phyloP scores from a whole-genome alignment of 2,329 filamentous ascomycete genomes.

The Xylariaceae sp. region DNA sequence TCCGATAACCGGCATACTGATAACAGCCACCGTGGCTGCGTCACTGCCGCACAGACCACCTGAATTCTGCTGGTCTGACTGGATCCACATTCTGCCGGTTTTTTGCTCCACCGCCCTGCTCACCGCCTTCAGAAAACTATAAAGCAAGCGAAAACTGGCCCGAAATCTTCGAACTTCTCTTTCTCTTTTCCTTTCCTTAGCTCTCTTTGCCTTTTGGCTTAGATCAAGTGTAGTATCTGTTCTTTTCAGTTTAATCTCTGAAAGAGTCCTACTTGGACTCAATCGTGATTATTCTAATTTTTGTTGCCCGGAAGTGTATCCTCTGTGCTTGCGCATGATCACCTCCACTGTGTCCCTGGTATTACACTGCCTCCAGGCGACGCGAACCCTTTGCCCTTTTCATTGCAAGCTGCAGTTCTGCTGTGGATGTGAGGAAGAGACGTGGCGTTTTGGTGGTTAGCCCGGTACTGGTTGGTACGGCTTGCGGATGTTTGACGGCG shows the following conservation, averaged over 20 bases:
- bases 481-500: too few relatives aligned
- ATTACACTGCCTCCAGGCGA: slow-evolving; percentile 70
- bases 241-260: slow-evolving; percentile 98
- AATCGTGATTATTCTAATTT: slow-evolving; percentile 81
- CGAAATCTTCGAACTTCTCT: slow-evolving; percentile 7
- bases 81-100: slow-evolving; percentile 5
- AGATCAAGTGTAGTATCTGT: slow-evolving; percentile 94
- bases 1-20: too few relatives aligned
- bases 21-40: too few relatives aligned
- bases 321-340: slow-evolving; percentile 70
- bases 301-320: slow-evolving; percentile 48
- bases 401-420: slow-evolving; percentile 51
- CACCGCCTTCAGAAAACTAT: too few relatives aligned
- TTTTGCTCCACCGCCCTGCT: slow-evolving; percentile 4
- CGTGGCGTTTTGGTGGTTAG: neutral
- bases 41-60: too few relatives aligned
- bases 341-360: slow-evolving; percentile 65
- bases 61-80: too few relatives aligned
- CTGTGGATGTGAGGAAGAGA: slow-evolving; percentile 53
- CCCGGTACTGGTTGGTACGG: too few relatives aligned
- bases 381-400: slow-evolving; percentile 57
- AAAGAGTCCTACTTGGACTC: slow-evolving; percentile 67
- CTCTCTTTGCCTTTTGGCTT: slow-evolving; percentile 40
- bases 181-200: slow-evolving; percentile 29
- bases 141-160: neutral